These are phyloP conservation scores for Floccularia luteovirens DNA, from an alignment of 768 basidiomycete genomes.

Conservation along the genomic window DNA sequence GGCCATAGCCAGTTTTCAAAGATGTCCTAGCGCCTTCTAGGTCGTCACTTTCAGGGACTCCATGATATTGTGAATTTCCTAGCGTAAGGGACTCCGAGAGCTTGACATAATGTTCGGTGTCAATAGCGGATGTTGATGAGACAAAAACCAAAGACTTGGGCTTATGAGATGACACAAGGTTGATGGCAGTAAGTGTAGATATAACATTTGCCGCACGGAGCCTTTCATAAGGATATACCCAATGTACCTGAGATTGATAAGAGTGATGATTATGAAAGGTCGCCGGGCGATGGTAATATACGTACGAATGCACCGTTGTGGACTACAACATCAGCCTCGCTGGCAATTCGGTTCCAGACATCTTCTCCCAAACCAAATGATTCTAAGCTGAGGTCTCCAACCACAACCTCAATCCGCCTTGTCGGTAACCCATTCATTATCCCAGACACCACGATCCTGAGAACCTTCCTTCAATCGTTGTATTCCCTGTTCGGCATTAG, in stretches of 20 bases:
- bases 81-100: conserved; percentile 66
- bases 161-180: conserved; percentile 66
- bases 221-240: conserved; percentile 97
- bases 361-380: conserved; percentile 62
- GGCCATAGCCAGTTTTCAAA: conserved; percentile 91
- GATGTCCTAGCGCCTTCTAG: conserved; percentile 73
- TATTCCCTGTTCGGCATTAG: conserved; percentile 52
- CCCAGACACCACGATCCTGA: conserved; percentile 81
- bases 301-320: conserved; percentile 91
- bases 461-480: conserved; percentile 65
- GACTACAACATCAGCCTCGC: conserved; percentile 74
- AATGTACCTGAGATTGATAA: conserved; percentile 65
- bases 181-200: conserved; percentile 77
- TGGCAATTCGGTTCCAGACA: conserved; percentile 59
- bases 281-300: not conserved
- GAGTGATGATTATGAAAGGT: not conserved
- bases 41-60: conserved; percentile 83
- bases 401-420: conserved; percentile 68
- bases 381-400: conserved; percentile 75
- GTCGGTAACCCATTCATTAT: conserved; percentile 70
- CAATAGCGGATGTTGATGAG: conserved; percentile 92
- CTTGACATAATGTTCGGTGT: conserved; percentile 84
- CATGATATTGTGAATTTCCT: conserved; percentile 34
- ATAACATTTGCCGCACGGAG: conserved; percentile 90
- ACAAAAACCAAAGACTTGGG: conserved; percentile 85